A percentile compares a stretch with the other conserved stretches of the same genome.
These are phyloP conservation scores for Leucocoprinus sp. DNA, from an alignment of 768 basidiomycete genomes.

Conservation along the genomic window DNA sequence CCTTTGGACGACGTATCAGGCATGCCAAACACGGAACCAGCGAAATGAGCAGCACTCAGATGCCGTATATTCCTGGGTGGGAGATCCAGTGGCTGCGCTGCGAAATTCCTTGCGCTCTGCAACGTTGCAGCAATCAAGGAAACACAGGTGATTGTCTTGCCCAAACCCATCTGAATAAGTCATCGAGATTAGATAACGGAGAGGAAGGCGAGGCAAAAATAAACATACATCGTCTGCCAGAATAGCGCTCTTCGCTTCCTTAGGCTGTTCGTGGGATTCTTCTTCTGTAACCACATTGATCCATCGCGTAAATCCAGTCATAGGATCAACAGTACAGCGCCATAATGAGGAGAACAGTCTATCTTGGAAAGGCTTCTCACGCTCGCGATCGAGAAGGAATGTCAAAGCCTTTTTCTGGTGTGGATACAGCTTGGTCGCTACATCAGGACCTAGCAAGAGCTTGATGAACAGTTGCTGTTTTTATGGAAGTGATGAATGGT, in stretches of 20 bases:
- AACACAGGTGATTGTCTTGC: constrained; percentile 94
- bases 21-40: constrained; percentile 82
- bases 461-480: constrained; percentile 10
- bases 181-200: neutral
- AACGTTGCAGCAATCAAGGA: constrained; percentile 88
- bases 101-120: constrained; percentile 58
- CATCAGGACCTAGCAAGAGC: constrained; percentile 41
- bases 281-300: constrained; percentile 78
- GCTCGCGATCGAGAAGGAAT: constrained; percentile 85
- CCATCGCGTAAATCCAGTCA: constrained; percentile 49
- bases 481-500: constrained; percentile 12
- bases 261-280: constrained; percentile 58
- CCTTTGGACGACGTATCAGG: constrained; percentile 33
- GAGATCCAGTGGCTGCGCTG: constrained; percentile 40
- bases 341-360: constrained; percentile 68
- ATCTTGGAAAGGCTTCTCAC: constrained; percentile 47
- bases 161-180: constrained; percentile 83
- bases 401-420: constrained; percentile 98
- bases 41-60: constrained; percentile 51
- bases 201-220: neutral
- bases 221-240: constrained; percentile 89
- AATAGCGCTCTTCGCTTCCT: constrained; percentile 79
- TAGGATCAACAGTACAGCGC: constrained; percentile 47
- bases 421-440: constrained; percentile 86
- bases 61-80: constrained; percentile 25